Evolutionary conservation across 768 basidiomycete species (phyloP).

Genomic region (Russula olivacea): DNA sequence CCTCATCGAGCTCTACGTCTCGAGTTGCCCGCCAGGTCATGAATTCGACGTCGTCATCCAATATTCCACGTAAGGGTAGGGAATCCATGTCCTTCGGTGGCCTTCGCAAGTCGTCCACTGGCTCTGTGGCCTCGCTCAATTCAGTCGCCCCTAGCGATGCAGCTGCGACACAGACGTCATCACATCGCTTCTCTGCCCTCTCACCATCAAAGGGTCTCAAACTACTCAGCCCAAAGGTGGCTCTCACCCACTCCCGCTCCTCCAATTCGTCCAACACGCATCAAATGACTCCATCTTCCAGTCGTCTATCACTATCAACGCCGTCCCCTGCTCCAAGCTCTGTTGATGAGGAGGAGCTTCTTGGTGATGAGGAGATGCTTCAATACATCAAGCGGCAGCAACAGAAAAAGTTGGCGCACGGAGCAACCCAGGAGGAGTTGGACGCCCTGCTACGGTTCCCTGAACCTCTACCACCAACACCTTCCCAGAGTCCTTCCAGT

Average conservation of each 20-base stretch:
- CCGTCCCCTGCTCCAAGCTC: constrained; percentile 77
- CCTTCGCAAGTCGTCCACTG: constrained; percentile 75
- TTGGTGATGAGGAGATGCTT: constrained; percentile 96
- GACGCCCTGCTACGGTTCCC: constrained; percentile 90
- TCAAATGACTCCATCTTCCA: constrained; percentile 60
- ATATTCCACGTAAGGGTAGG: constrained; percentile 57
- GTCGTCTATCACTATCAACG: constrained; percentile 71
- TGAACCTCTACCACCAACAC: constrained; percentile 71
- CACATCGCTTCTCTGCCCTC: constrained; percentile 72
- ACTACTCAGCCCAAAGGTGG: constrained; percentile 72
- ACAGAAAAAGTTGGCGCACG: constrained; percentile 76
- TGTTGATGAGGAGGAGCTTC: constrained; percentile 77
- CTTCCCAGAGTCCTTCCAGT: constrained; percentile 67
- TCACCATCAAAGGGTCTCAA: constrained; percentile 84
- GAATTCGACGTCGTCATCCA: constrained; percentile 40
- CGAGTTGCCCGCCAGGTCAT: constrained; percentile 63
- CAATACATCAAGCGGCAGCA: constrained; percentile 89
- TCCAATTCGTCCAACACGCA: constrained; percentile 51
- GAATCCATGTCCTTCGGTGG: constrained; percentile 77
- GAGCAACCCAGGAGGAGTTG: constrained; percentile 80
- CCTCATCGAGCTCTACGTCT: constrained; percentile 48
- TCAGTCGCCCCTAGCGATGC: constrained; percentile 42
- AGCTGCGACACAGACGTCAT: constrained; percentile 30
- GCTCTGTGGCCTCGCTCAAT: constrained; percentile 66
- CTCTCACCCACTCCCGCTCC: constrained; percentile 50